These are phyloP conservation scores for Backusella macrospora DNA, from an alignment of 192 early-diverging fungal species.

Conservation along the genomic window DNA sequence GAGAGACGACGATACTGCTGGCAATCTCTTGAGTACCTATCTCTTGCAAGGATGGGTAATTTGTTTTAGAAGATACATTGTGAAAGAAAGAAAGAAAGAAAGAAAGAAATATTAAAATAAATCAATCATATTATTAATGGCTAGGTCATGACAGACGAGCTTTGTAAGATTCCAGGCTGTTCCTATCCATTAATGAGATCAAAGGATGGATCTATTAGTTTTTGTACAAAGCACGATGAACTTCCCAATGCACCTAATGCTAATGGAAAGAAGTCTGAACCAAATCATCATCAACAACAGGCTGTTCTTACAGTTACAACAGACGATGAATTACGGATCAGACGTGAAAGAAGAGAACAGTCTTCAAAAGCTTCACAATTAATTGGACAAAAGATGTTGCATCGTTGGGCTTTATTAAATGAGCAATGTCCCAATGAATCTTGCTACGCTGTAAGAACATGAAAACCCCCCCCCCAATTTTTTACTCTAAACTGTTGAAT, in stretches of 20 bases:
- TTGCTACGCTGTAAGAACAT: slow-evolving; percentile 52
- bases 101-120: not conserved
- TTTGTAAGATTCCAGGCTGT: slow-evolving; percentile 30
- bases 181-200: slow-evolving; percentile 38
- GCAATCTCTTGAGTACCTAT: slow-evolving; percentile 24
- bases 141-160: slow-evolving; percentile 42
- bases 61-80: not conserved
- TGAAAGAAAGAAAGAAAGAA: not conserved
- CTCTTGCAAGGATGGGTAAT: slow-evolving; percentile 46
- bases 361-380: slow-evolving; percentile 51
- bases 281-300: not conserved
- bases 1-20: slow-evolving; percentile 9
- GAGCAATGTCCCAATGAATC: slow-evolving; percentile 54
- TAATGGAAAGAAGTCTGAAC: not conserved
- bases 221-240: slow-evolving; percentile 40
- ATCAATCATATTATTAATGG: not conserved
- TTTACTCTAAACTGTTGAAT: not conserved
- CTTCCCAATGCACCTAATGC: slow-evolving; percentile 15
- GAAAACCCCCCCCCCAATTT: not conserved
- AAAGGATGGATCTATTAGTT: slow-evolving; percentile 30
- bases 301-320: not conserved
- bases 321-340: not conserved
- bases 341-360: slow-evolving; percentile 44
- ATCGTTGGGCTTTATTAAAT: slow-evolving; percentile 59
- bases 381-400: slow-evolving; percentile 60